Evolutionary conservation across 306 rosid genomes (phyloP), one percentile per base, ranked within the genome.

Genomic region (Begonia fuchsioides): DNA sequence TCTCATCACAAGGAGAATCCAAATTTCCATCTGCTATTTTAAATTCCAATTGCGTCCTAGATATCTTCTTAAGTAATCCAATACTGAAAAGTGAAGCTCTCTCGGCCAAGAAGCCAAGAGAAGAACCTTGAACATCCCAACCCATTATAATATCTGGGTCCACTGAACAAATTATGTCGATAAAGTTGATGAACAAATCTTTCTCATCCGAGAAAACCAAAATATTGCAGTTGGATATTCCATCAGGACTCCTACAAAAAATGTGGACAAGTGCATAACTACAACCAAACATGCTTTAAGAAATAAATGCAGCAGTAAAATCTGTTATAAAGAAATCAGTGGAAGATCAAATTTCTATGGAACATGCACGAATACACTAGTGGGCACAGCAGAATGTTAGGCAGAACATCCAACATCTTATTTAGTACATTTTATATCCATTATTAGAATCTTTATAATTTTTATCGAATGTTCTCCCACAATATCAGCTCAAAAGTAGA

Each of bases 81-180:
- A 88, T 68, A 53, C 95, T 93, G 50, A 84, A 76, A 58, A 66
- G 63, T 4, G 84, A 76, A 53, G 95, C 90, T 67, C 95, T 78
- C 76, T 88, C 90, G 40, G 97, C 95, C 61, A 88, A 72, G 81
- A 62, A 88, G 20, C 95, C 97, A 68, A 88, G 83, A 70, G 97
- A 88, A 71, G 90, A 56, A 45, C 93, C 76, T 72, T 88, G 97
- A 68, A 84, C 68, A 72, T 84, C 97, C 95, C 95, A 88, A 13
- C 95, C 95, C 81, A 88, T 74, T 61, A 88, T 60, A 52, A 88
- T 67, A 70, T 88, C 95, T 0, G 87, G 97, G 58, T 88, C 84
- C 63, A 67, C 69, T 43, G 81, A 66, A 56, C 77, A 67, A 17
- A 88, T 66, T 47, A 84, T 65, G 71, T 78, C 76, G 12, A 74